Evolutionary conservation across 2,329 filamentous ascomycete genomes (phyloP).

Genomic region (Lecanoromycetidae sp.): DNA sequence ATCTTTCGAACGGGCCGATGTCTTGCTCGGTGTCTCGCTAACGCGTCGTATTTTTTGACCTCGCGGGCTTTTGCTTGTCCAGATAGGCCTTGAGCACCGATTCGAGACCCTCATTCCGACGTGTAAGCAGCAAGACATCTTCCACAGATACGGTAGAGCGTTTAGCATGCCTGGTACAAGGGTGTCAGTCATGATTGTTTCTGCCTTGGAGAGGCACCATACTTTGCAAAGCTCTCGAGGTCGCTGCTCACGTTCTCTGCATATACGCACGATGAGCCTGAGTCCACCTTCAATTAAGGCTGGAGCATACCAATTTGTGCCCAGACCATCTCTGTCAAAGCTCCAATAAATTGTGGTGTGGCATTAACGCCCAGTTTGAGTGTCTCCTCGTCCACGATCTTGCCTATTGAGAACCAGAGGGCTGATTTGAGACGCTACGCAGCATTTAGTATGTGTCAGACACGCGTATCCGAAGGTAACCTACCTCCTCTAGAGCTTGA

Average conservation of each 20-base stretch:
- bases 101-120: slow-evolving; percentile 77
- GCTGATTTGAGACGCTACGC: slow-evolving; percentile 69
- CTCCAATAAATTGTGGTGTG: slow-evolving; percentile 80
- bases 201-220: slow-evolving; percentile 17
- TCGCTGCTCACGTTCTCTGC: slow-evolving; percentile 46
- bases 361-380: slow-evolving; percentile 65
- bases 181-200: slow-evolving; percentile 22
- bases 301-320: slow-evolving; percentile 59
- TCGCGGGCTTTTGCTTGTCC: slow-evolving; percentile 44
- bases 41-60: slow-evolving; percentile 1
- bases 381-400: slow-evolving; percentile 79
- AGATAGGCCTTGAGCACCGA: slow-evolving; percentile 59
- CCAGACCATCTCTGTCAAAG: slow-evolving; percentile 77
- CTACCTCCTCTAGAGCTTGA: slow-evolving; percentile 15
- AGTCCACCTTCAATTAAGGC: background rate
- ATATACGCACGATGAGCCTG: background rate
- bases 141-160: slow-evolving; percentile 68
- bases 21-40: background rate
- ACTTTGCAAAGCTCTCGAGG: slow-evolving; percentile 52
- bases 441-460: background rate
- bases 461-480: background rate
- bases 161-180: slow-evolving; percentile 56
- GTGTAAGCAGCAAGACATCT: slow-evolving; percentile 75
- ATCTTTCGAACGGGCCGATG: background rate
- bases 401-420: slow-evolving; percentile 72